Percentiles rank a stretch among this genome's conserved stretches.
Conservation (phyloP, 257 asterid genomes). For the Penstemon eatonii region DNA sequence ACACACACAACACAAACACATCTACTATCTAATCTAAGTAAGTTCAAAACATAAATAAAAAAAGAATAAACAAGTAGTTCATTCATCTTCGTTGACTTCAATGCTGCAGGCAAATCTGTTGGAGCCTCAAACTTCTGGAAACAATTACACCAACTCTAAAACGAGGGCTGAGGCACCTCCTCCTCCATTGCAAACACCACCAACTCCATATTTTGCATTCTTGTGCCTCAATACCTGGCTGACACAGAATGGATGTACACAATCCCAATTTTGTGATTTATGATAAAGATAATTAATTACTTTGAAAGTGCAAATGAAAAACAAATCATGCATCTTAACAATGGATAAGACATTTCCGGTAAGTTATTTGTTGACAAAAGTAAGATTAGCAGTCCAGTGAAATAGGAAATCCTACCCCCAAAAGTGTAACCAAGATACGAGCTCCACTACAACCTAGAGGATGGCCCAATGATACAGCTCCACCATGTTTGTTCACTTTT, state of each 20-base stretch:
- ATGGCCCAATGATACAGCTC: constrained; percentile 96
- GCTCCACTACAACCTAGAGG: constrained; percentile 99
- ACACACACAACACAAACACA: too few species aligned
- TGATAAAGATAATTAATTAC: background rate
- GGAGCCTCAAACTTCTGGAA: background rate
- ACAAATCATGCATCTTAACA: too few species aligned
- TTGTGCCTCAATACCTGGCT: constrained; percentile 90
- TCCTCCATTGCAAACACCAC: constrained; percentile 96
- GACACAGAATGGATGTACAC: background rate
- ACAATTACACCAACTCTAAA: constrained; percentile 64
- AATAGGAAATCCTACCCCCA: constrained; percentile 65
- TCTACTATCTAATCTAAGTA: too few species aligned
- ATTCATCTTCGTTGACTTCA: too few species aligned
- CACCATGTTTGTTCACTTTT: constrained; percentile 85
- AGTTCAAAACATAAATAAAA: too few species aligned
- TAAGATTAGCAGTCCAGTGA: background rate
- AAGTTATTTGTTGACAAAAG: background rate
- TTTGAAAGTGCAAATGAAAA: background rate
- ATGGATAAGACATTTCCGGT: background rate
- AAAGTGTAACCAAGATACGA: constrained; percentile 87
- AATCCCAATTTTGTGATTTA: background rate
- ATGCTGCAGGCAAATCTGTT: too few species aligned
- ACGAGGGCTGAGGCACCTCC: constrained; percentile 99
- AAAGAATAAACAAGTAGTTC: too few species aligned
- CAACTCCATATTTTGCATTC: constrained; percentile 81